Conservation (phyloP, 2,329 filamentous ascomycete genomes). For the Colletotrichum scovillei region DNA sequence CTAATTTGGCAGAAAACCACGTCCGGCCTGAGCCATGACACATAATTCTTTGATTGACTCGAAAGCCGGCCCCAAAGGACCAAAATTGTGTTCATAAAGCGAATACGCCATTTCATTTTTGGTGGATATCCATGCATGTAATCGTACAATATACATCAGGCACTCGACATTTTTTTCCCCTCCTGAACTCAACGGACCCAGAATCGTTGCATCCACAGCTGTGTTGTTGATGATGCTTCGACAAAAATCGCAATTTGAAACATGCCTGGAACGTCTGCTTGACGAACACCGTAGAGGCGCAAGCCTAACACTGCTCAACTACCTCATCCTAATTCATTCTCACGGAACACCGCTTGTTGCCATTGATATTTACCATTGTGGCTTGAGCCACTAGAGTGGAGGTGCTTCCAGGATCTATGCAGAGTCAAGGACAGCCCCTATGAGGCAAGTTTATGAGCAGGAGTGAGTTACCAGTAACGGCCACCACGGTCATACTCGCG, state of each 20-base stretch:
- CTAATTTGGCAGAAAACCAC: background rate
- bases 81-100: background rate
- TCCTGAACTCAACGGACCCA: background rate
- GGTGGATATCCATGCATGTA: constrained; percentile 23
- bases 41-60: background rate
- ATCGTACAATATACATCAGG: constrained; percentile 29
- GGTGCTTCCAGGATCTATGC: constrained; percentile 29
- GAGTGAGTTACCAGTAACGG: constrained; percentile 60
- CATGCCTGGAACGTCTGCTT: background rate
- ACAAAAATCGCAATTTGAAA: background rate
- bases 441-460: constrained; percentile 28
- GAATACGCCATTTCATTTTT: constrained; percentile 3
- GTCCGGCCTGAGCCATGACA: background rate
- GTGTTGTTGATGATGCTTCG: background rate
- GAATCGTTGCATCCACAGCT: background rate
- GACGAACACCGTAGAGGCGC: too few relatives aligned
- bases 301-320: background rate
- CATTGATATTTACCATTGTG: background rate
- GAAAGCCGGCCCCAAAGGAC: background rate
- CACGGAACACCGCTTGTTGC: background rate
- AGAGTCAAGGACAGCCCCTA: constrained; percentile 36
- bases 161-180: background rate
- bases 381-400: background rate
- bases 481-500: constrained; percentile 63
- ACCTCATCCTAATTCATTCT: background rate